Evolutionary conservation across 495 filamentous ascomycete genomes (phyloP).

Genomic region (Aspergillus heteromorphus): DNA sequence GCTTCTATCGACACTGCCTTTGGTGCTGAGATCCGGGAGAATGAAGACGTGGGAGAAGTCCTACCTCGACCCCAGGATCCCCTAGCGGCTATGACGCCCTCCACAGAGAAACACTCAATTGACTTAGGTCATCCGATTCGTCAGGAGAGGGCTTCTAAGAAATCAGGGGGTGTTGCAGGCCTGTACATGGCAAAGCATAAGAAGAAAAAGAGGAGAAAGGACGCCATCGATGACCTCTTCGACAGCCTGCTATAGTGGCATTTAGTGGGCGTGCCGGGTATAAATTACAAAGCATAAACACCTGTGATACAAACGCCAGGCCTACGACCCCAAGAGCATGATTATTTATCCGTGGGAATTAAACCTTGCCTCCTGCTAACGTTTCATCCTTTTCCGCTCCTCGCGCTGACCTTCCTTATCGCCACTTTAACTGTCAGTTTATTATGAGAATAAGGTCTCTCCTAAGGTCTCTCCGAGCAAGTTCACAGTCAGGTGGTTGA

Average conservation of each 20-base stretch:
- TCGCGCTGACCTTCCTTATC: background rate
- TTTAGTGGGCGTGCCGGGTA: background rate
- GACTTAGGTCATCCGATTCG: background rate
- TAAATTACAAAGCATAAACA: background rate
- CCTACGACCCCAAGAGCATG: background rate
- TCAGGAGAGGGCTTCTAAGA: background rate
- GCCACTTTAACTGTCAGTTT: background rate
- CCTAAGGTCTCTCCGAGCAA: slow-evolving; percentile 31
- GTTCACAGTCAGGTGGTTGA: slow-evolving; percentile 72
- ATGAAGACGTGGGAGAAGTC: slow-evolving; percentile 33
- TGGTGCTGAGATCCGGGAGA: background rate
- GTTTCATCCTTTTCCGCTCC: background rate
- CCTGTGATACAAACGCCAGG: background rate
- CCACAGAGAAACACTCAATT: background rate
- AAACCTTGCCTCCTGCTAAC: too few relatives aligned
- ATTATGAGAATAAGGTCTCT: slow-evolving; percentile 20
- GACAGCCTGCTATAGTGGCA: slow-evolving; percentile 40
- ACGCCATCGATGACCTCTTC: slow-evolving; percentile 63
- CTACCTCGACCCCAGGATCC: slow-evolving; percentile 17
- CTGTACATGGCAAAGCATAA: slow-evolving; percentile 19
- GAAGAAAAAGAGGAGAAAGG: slow-evolving; percentile 44
- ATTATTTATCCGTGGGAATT: background rate
- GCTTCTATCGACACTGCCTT: background rate
- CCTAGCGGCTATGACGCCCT: too few relatives aligned
- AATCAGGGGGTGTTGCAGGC: slow-evolving; percentile 5